Evolutionary conservation across 208 protist genomes (phyloP).

Genomic region (Trypanosoma platydactyli): DNA sequence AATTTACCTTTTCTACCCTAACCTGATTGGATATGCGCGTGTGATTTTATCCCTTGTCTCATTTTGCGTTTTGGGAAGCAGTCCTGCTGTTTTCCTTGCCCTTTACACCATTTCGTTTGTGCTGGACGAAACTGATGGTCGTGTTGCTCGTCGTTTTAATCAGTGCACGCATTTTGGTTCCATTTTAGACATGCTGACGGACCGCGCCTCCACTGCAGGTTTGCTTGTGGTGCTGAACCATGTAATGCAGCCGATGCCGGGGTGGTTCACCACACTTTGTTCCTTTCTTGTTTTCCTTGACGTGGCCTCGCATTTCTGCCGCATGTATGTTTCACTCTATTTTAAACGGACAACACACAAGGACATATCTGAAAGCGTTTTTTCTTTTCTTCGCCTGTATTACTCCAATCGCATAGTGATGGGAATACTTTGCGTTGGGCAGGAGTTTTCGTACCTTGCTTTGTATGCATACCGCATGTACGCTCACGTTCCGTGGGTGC

Average conservation of each 20-base stretch:
- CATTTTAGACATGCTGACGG: conserved; percentile 95
- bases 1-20: conserved; percentile 86
- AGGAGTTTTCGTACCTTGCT: conserved; percentile 92
- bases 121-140: conserved; percentile 91
- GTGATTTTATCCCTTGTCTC: conserved; percentile 66
- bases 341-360: conserved; percentile 76
- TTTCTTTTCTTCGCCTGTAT: conserved; percentile 86
- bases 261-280: conserved; percentile 54
- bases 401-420: conserved; percentile 89
- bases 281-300: conserved; percentile 87
- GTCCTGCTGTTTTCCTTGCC: conserved; percentile 67
- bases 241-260: conserved; percentile 65
- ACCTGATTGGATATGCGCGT: conserved; percentile 91
- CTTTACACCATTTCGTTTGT: conserved; percentile 83
- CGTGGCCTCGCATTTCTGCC: conserved; percentile 91
- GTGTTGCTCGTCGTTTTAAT: conserved; percentile 78
- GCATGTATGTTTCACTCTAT: conserved; percentile 89
- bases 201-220: conserved; percentile 89
- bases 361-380: conserved; percentile 81
- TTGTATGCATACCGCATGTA: conserved; percentile 81
- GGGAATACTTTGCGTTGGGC: conserved; percentile 84
- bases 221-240: conserved; percentile 86
- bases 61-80: conserved; percentile 68
- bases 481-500: conserved; percentile 26
- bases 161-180: conserved; percentile 93